Percentiles rank a stretch among this genome's conserved stretches.
Conservation (phyloP, 768 basidiomycete genomes). For the Mycena amicta region DNA sequence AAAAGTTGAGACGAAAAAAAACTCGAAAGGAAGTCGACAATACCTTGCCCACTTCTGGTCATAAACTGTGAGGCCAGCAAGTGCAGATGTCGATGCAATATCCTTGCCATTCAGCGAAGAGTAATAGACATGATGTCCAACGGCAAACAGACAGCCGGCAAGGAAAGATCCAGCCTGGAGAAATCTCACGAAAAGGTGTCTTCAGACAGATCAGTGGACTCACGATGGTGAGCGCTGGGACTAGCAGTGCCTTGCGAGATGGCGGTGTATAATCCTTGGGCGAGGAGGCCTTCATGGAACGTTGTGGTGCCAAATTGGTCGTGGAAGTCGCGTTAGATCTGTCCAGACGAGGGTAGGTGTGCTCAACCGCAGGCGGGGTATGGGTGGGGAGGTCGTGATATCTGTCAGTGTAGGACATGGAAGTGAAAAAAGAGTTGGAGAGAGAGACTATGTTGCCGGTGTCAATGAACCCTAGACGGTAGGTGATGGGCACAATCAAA, state of each 20-base stretch:
- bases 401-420: not conserved
- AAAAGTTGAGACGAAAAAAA: no score
- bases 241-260: slow-evolving; percentile 1
- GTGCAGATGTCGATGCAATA: not conserved
- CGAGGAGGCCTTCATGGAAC: not conserved
- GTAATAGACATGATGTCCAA: slow-evolving; percentile 9
- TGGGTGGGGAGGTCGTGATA: not conserved
- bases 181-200: not conserved
- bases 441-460: no score
- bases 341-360: not conserved
- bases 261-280: not conserved
- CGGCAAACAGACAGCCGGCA: not conserved
- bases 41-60: slow-evolving; percentile 14
- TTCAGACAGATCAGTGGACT: not conserved
- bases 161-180: not conserved
- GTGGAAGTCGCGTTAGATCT: not conserved
- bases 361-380: not conserved
- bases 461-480: no score
- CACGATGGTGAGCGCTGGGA: slow-evolving; percentile 4
- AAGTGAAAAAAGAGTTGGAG: not conserved
- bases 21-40: no score
- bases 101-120: not conserved
- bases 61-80: not conserved
- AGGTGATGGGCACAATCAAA: no score
- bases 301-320: not conserved